These are phyloP conservation scores for Trametes cubensis DNA, from an alignment of 768 basidiomycete genomes.

Conservation along the genomic window DNA sequence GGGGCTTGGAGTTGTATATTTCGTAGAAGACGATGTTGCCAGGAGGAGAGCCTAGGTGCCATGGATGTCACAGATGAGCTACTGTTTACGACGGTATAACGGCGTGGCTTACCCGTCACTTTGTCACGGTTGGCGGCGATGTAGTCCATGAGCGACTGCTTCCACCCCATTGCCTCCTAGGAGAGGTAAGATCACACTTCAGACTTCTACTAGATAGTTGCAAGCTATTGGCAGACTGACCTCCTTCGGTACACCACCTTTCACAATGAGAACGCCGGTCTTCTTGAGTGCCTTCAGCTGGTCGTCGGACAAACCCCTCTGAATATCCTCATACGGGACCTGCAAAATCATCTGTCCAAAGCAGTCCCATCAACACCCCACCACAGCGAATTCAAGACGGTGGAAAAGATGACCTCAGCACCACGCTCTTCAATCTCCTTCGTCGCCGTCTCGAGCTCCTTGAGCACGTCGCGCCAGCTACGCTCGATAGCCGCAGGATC, in stretches of 20 bases:
- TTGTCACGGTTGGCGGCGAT: conserved; percentile 47
- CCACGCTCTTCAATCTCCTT: conserved; percentile 51
- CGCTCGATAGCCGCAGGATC: conserved; percentile 43
- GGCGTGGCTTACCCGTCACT: conserved; percentile 47
- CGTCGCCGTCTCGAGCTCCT: conserved; percentile 48
- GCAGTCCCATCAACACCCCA: background rate
- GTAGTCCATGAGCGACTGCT: conserved; percentile 55
- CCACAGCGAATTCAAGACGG: no score
- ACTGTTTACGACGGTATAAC: no score
- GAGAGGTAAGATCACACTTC: background rate
- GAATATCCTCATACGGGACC: conserved; percentile 48
- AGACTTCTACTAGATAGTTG: background rate
- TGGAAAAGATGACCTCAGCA: conserved; percentile 40
- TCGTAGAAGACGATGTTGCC: conserved; percentile 75
- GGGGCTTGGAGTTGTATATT: conserved; percentile 67
- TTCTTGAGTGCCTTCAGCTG: conserved; percentile 49
- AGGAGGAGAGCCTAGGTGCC: conserved; percentile 58
- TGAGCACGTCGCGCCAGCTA: conserved; percentile 59
- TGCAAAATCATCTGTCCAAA: conserved; percentile 52
- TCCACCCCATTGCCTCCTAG: conserved; percentile 65
- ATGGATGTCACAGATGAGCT: background rate
- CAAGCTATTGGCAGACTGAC: conserved; percentile 33
- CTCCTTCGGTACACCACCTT: conserved; percentile 57
- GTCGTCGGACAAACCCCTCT: conserved; percentile 48
- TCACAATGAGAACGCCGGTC: conserved; percentile 59